phyloP scores from a whole-genome alignment of 176 grass and related monocot genomes.

The Miscanthus lutarioriparius region DNA sequence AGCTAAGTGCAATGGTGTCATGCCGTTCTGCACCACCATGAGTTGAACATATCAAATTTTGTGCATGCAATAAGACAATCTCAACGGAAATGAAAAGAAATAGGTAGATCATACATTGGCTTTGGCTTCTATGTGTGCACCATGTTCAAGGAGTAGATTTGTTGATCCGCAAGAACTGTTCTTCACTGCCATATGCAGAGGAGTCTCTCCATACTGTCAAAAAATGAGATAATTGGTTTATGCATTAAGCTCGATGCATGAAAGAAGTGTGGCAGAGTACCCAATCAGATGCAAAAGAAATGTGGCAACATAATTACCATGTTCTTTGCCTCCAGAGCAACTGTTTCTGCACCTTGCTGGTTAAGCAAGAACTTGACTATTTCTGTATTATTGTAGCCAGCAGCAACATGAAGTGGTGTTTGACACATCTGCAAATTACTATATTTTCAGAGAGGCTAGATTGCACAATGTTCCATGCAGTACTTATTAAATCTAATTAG shows the following conservation, averaged over 20 bases:
- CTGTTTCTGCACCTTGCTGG: slow-evolving; percentile 52
- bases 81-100: slow-evolving; percentile 10
- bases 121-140: slow-evolving; percentile 77
- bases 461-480: neutral
- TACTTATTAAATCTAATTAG: neutral
- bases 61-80: neutral
- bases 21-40: slow-evolving; percentile 81
- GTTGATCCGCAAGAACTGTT: slow-evolving; percentile 75
- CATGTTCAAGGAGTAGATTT: slow-evolving; percentile 72
- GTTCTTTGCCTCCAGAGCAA: slow-evolving; percentile 86
- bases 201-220: slow-evolving; percentile 96
- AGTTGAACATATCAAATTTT: slow-evolving; percentile 22
- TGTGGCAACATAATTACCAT: slow-evolving; percentile 58
- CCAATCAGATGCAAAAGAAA: slow-evolving; percentile 31
- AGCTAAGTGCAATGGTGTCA: slow-evolving; percentile 93
- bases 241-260: slow-evolving; percentile 17
- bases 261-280: neutral
- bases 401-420: slow-evolving; percentile 90
- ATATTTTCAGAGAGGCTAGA: slow-evolving; percentile 18
- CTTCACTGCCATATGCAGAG: slow-evolving; percentile 93
- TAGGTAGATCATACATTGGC: slow-evolving; percentile 58
- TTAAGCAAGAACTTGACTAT: slow-evolving; percentile 83
- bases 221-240: neutral
- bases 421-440: slow-evolving; percentile 73
- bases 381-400: slow-evolving; percentile 66